Evolutionary conservation across 352 stramenopile genomes (phyloP).

Genomic region (Phytophthora citricola): DNA sequence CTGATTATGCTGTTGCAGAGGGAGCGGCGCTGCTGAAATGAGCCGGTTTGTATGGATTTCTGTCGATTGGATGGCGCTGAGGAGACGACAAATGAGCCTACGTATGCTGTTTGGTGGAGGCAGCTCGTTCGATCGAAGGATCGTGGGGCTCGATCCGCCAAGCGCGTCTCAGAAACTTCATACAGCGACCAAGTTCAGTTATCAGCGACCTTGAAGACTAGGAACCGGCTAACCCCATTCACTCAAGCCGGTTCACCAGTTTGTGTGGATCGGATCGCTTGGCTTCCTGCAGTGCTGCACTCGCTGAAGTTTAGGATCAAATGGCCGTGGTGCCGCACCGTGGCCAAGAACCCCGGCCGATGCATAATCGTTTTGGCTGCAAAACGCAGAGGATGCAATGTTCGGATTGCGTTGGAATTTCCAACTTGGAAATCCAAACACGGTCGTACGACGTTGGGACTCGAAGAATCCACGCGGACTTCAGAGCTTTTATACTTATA

Average conservation of each 20-base stretch:
- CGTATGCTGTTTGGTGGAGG: constrained; percentile 27
- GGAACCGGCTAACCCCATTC: constrained; percentile 19
- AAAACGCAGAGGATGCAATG: constrained; percentile 14
- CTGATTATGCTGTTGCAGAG: constrained; percentile 24
- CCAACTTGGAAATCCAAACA: no score
- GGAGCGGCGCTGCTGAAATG: neutral
- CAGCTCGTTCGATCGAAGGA: constrained; percentile 34
- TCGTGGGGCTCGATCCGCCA: constrained; percentile 23
- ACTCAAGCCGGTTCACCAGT: constrained; percentile 31
- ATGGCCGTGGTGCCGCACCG: constrained; percentile 13
- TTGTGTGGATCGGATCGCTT: constrained; percentile 30
- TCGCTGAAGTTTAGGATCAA: constrained; percentile 1
- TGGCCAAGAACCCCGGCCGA: neutral
- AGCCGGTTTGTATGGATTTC: constrained; percentile 10
- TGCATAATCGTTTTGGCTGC: neutral
- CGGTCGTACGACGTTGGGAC: neutral
- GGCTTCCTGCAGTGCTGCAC: constrained; percentile 1
- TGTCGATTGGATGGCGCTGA: neutral
- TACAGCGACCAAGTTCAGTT: constrained; percentile 8
- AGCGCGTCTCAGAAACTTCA: constrained; percentile 27
- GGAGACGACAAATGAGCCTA: neutral
- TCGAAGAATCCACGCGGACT: neutral
- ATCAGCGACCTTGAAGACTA: neutral
- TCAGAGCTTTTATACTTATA: constrained; percentile 1
- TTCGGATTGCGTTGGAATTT: no score